Evolutionary conservation across 2,329 filamentous ascomycete genomes (phyloP).

Genomic region (Botrytis byssoidea): DNA sequence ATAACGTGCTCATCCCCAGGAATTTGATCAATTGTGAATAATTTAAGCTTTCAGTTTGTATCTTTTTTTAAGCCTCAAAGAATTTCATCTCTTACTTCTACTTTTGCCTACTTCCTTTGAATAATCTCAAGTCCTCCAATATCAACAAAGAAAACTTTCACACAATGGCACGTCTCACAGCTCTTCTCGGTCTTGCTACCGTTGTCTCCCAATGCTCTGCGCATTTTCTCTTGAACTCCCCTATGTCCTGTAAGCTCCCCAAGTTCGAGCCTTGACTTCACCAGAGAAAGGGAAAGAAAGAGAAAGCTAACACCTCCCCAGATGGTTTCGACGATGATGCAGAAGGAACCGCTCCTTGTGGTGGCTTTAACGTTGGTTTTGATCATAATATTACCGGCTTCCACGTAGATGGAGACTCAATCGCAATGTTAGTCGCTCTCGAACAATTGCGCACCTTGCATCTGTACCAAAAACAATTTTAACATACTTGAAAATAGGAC

Average conservation of each 20-base stretch:
- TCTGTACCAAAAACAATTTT: background rate
- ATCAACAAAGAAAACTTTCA: background rate
- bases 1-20: slow-evolving; percentile 10
- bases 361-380: slow-evolving; percentile 51
- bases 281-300: background rate
- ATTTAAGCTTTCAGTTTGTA: background rate
- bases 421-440: slow-evolving; percentile 40
- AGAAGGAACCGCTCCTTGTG: slow-evolving; percentile 52
- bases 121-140: background rate
- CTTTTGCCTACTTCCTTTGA: background rate
- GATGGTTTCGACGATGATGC: slow-evolving; percentile 51
- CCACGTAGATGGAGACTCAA: slow-evolving; percentile 56
- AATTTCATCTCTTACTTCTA: background rate
- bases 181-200: slow-evolving; percentile 22
- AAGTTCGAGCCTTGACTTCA: background rate
- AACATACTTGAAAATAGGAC: slow-evolving; percentile 34
- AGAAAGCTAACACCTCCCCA: slow-evolving; percentile 8
- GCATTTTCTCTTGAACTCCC: slow-evolving; percentile 54
- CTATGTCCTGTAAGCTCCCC: slow-evolving; percentile 41
- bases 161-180: slow-evolving; percentile 20
- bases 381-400: slow-evolving; percentile 53
- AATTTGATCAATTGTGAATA: background rate
- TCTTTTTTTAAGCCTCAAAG: background rate
- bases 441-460: background rate
- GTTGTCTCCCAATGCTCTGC: slow-evolving; percentile 43